Evolutionary conservation across 805 yeast genomes (phyloP), one percentile per base, ranked within the genome.

Genomic region (Hanseniaspora singularis): DNA sequence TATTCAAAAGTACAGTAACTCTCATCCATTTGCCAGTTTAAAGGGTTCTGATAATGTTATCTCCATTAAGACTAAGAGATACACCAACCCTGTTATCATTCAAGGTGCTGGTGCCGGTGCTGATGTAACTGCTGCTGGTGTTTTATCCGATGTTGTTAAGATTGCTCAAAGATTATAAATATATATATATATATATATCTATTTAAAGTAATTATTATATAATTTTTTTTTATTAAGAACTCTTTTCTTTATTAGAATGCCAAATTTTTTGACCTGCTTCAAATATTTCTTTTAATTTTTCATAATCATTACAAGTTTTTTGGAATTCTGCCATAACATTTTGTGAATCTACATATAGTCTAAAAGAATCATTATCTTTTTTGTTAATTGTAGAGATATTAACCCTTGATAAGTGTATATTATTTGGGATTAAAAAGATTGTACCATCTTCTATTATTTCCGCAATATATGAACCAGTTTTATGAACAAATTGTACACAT

Each of bases 31-130:
- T 61, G 97, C 98, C 34, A 72, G 95, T 11, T 74, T 92, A 62
- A 82, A 84, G 69, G 98, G 98, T 43, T 84, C 96, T 51, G 97
- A 92, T 64, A 92, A 92, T 61, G 96, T 92, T 50, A 81, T 92
- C 51, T 79, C 96, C 19, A 82, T 92, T 68, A 80, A 79, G 64
- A 81, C 96, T 27, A 79, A 84, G 62, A 82, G 99, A 69, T 92
- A 92, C 66, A 75, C 81, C 33, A 86, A 85, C 66, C 98, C 98
- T 46, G 72, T 92, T 62, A 81, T 92, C 52, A 74, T 92, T 57
- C 98, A 92, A 72, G 99, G 99, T 67, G 98, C 99, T 27, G 99
- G 94, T 56, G 76, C 95, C 57, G 92, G 94, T 59, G 79, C 79
- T 38, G 82, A 68, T 15, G 84, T 79, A 38, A 77, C 83, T 27